phyloP scores from a whole-genome alignment of 306 rosid genomes.

The Astragalus membranaceus region DNA sequence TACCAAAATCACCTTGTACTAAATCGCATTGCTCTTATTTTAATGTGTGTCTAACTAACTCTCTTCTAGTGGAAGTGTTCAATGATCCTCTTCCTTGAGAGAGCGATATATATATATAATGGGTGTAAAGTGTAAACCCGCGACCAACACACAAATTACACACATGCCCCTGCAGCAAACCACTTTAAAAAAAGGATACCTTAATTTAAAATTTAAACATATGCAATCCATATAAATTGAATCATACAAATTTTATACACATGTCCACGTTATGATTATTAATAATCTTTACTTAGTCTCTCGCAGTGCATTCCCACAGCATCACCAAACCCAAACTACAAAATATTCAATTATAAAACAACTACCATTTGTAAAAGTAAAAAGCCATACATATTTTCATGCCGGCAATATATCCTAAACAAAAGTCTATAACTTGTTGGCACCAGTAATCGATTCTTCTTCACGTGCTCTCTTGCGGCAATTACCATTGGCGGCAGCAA shows the following conservation, averaged over 20 bases:
- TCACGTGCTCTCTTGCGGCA: slow-evolving; percentile 39
- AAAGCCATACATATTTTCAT: neutral
- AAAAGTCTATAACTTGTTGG: slow-evolving; percentile 27
- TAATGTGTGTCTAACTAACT: no score
- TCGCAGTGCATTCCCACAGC: neutral
- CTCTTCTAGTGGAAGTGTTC: no score
- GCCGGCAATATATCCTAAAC: slow-evolving; percentile 5
- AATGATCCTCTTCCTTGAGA: no score
- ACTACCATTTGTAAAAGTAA: neutral
- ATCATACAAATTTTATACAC: neutral
- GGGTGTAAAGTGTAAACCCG: no score
- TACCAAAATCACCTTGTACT: no score
- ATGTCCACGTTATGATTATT: neutral
- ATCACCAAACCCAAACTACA: neutral
- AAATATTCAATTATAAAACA: neutral
- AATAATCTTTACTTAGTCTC: neutral
- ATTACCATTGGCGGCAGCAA: neutral
- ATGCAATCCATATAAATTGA: neutral
- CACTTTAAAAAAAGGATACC: neutral
- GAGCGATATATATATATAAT: no score
- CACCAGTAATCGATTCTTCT: slow-evolving; percentile 30
- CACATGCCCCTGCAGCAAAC: no score
- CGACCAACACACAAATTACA: no score
- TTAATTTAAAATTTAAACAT: neutral
- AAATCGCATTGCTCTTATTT: no score